Conservation (phyloP, 208 protist species). For the Leishmania aethiopica region DNA sequence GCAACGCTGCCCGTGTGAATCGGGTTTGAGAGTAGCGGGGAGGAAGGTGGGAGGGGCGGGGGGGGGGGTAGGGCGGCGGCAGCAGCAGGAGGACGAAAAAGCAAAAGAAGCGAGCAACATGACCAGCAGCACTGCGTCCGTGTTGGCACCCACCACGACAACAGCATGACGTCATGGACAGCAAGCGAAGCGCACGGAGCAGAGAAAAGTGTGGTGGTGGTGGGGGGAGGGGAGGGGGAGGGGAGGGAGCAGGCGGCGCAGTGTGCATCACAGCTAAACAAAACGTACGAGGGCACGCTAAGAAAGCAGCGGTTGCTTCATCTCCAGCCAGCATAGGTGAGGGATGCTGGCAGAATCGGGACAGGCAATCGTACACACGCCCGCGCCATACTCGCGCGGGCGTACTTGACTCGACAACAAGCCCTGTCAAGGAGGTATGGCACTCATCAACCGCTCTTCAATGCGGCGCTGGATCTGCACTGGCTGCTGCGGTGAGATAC, state of each 20-base stretch:
- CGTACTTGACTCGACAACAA: neutral
- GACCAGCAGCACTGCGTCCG: neutral
- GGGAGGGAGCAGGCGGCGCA: neutral
- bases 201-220: neutral
- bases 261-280: neutral
- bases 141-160: neutral
- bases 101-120: neutral
- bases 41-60: no score
- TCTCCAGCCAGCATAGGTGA: neutral
- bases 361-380: neutral
- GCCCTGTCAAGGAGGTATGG: neutral
- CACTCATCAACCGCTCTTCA: constrained; percentile 9
- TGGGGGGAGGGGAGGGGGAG: neutral
- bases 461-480: constrained; percentile 18
- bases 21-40: neutral
- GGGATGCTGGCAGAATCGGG: neutral
- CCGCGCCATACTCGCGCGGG: neutral
- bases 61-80: neutral
- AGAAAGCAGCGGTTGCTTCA: neutral
- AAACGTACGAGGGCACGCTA: neutral
- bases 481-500: neutral
- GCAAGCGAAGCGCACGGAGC: neutral
- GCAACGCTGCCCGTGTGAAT: neutral
- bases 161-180: neutral
- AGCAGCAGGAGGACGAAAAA: neutral